A percentile compares a stretch with the other conserved stretches of the same genome.
Conservation (phyloP, 345 rosid genomes). For the Populus alba region DNA sequence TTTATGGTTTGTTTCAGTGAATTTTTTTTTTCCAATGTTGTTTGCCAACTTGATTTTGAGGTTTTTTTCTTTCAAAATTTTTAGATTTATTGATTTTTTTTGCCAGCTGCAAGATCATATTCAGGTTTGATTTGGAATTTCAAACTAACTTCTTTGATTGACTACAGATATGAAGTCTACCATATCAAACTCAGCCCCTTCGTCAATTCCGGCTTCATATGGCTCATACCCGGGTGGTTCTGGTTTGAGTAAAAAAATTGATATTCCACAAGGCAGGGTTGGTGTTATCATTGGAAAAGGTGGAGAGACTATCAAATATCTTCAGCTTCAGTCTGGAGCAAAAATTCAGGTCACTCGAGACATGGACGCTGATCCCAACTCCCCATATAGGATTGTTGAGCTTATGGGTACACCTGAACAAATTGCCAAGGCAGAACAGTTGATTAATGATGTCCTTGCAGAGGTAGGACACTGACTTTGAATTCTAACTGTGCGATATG, state of each 20-base stretch:
- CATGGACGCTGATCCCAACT: constrained; percentile 83
- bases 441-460: constrained; percentile 87
- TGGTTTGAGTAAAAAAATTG: constrained; percentile 78
- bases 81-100: neutral
- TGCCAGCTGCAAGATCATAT: neutral
- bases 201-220: constrained; percentile 63
- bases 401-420: constrained; percentile 79
- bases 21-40: neutral
- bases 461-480: constrained; percentile 40
- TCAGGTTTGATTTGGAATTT: neutral
- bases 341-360: constrained; percentile 98
- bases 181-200: constrained; percentile 40
- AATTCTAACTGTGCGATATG: neutral
- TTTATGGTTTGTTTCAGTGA: neutral
- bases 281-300: constrained; percentile 98
- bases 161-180: constrained; percentile 53
- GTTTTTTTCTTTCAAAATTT: neutral
- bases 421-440: constrained; percentile 82
- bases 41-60: neutral
- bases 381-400: constrained; percentile 68
- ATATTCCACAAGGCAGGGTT: constrained; percentile 86
- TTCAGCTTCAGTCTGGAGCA: constrained; percentile 92
- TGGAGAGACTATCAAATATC: constrained; percentile 94
- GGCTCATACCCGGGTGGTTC: constrained; percentile 62
- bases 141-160: constrained; percentile 1